phyloP scores from a whole-genome alignment of 1,284 basidiomycete species.

The Malassezia equina region DNA sequence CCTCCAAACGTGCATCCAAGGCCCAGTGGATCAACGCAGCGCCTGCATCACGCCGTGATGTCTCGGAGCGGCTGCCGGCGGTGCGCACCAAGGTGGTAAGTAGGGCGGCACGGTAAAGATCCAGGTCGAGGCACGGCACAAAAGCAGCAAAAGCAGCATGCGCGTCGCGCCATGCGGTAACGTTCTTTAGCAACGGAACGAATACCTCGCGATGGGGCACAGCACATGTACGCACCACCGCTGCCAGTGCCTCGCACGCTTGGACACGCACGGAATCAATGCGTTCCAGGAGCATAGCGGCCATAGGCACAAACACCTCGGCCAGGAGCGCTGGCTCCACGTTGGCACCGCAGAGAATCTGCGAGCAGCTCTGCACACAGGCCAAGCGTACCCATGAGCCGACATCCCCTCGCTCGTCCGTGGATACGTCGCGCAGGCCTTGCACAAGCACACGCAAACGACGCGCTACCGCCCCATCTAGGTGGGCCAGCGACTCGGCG shows the following conservation, averaged over 20 bases:
- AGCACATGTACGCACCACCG: slow-evolving; percentile 8
- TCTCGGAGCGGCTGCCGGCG: slow-evolving; percentile 3
- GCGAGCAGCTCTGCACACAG: slow-evolving; percentile 55
- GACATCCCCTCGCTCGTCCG: slow-evolving; percentile 89
- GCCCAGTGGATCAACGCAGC: slow-evolving; percentile 6
- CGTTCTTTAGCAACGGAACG: background rate
- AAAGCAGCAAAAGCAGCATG: background rate
- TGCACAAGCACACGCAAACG: slow-evolving; percentile 48
- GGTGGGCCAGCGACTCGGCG: slow-evolving; percentile 56
- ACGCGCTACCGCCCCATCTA: background rate
- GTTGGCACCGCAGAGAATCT: background rate
- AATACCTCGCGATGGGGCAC: background rate
- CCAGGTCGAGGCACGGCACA: background rate
- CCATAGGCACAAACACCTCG: slow-evolving; percentile 53
- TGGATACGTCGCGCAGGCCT: slow-evolving; percentile 78
- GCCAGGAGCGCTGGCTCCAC: slow-evolving; percentile 13
- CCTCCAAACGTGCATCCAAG: background rate
- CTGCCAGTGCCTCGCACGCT: slow-evolving; percentile 54
- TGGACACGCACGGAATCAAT: slow-evolving; percentile 77
- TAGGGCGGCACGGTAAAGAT: background rate
- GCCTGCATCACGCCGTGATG: slow-evolving; percentile 7
- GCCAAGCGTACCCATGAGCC: slow-evolving; percentile 88
- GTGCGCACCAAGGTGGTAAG: background rate
- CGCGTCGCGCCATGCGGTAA: slow-evolving; percentile 6
- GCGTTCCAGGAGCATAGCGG: slow-evolving; percentile 81